phyloP scores from a whole-genome alignment of 305 asterid genomes.

The Fraxinus albicans region DNA sequence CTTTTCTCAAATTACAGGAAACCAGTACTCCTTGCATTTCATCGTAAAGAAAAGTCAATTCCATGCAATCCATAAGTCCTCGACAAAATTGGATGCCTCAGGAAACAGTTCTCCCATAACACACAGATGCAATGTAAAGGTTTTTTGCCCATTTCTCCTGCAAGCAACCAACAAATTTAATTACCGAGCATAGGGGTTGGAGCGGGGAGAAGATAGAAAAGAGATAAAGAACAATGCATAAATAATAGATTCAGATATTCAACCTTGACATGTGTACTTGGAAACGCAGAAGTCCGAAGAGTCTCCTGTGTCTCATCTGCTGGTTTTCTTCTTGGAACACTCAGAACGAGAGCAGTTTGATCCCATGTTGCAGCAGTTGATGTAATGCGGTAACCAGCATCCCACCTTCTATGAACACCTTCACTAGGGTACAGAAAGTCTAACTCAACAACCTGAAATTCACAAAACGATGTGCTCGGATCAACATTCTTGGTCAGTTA shows the following conservation, averaged over 20 bases:
- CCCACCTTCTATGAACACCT: slow-evolving; percentile 74
- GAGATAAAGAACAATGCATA: neutral
- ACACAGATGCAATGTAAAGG: slow-evolving; percentile 61
- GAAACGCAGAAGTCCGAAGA: slow-evolving; percentile 46
- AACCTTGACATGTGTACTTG: slow-evolving; percentile 66
- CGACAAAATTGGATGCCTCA: slow-evolving; percentile 34
- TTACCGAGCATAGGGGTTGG: slow-evolving; percentile 4
- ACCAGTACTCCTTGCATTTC: slow-evolving; percentile 1
- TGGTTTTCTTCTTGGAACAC: slow-evolving; percentile 57
- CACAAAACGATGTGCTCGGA: neutral
- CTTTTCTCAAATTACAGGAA: slow-evolving; percentile 9
- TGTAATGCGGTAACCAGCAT: slow-evolving; percentile 68
- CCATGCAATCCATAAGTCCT: slow-evolving; percentile 19
- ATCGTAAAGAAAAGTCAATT: slow-evolving; percentile 9
- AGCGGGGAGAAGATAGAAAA: neutral
- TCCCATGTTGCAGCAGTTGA: slow-evolving; percentile 69
- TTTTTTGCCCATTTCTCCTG: slow-evolving; percentile 71
- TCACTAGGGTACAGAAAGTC: slow-evolving; percentile 79
- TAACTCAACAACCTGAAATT: slow-evolving; percentile 64
- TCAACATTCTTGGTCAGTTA: neutral
- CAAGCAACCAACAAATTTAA: slow-evolving; percentile 21
- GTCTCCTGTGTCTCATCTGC: slow-evolving; percentile 63
- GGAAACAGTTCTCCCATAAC: slow-evolving; percentile 62
- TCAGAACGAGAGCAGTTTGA: slow-evolving; percentile 67
- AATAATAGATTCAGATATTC: slow-evolving; percentile 20